A percentile compares a stretch with the other conserved stretches of the same genome.
These are phyloP conservation scores for Pistacia vera DNA, from an alignment of 345 rosid species.

Conservation along the genomic window DNA sequence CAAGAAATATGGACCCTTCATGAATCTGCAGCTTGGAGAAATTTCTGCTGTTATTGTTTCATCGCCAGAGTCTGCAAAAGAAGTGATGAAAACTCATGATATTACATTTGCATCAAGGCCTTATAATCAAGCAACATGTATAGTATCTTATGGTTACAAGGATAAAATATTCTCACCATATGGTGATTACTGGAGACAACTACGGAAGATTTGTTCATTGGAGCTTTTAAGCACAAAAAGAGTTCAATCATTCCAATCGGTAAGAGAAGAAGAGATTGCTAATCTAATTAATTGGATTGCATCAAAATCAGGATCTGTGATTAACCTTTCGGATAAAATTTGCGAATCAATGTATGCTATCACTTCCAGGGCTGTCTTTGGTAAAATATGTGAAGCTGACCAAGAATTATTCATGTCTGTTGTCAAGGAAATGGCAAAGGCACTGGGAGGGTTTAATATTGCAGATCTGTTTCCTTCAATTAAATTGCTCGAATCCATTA, in stretches of 20 bases:
- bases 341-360: neutral
- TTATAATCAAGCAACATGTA: neutral
- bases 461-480: too few species aligned
- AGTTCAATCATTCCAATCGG: too few species aligned
- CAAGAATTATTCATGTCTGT: neutral
- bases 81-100: too few species aligned
- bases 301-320: neutral
- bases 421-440: neutral
- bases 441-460: too few species aligned
- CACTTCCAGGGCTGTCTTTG: constrained; percentile 12
- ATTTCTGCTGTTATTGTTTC: constrained; percentile 28
- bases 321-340: constrained; percentile 7
- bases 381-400: neutral
- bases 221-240: too few species aligned
- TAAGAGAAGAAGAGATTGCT: too few species aligned
- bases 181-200: constrained; percentile 19
- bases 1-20: too few species aligned
- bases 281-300: too few species aligned
- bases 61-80: constrained; percentile 14
- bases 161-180: constrained; percentile 18
- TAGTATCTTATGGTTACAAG: neutral
- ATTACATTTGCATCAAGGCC: too few species aligned
- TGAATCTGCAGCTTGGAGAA: constrained; percentile 8
- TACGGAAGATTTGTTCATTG: neutral
- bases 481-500: too few species aligned